Conservation (phyloP, 306 rosid genomes). For the Adenanthera pavonina region DNA sequence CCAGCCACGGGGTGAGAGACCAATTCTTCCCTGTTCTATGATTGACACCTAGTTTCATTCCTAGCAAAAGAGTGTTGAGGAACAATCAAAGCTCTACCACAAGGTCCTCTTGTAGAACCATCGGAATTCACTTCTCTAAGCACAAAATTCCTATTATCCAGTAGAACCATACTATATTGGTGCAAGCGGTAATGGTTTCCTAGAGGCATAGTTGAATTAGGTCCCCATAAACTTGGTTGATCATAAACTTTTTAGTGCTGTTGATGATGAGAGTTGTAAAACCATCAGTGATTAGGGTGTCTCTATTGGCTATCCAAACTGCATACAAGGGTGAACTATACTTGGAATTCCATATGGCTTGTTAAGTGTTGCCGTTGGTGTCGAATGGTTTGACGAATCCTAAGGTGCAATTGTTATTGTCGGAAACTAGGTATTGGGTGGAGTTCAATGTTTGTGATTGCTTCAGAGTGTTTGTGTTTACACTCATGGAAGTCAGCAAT, state of each 20-base stretch:
- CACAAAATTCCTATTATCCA: background rate
- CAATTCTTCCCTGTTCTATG: slow-evolving; percentile 1
- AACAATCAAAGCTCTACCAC: slow-evolving; percentile 16
- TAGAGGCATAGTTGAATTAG: slow-evolving; percentile 1
- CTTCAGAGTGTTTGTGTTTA: background rate
- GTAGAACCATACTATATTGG: background rate
- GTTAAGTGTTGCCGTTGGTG: background rate
- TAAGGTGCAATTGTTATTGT: background rate
- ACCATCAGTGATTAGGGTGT: background rate
- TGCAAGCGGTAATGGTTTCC: background rate
- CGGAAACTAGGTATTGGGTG: background rate
- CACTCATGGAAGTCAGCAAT: background rate
- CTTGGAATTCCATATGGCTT: background rate
- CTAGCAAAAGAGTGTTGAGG: background rate
- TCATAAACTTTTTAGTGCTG: background rate
- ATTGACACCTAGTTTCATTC: background rate
- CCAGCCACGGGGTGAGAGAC: background rate
- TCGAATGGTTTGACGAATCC: background rate
- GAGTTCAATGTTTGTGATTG: slow-evolving; percentile 5
- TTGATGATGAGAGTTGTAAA: background rate
- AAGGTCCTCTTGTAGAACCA: background rate
- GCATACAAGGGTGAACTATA: background rate
- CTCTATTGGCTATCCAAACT: slow-evolving; percentile 2
- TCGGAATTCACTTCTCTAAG: background rate
- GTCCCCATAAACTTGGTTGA: background rate